phyloP scores from a whole-genome alignment of 2,329 filamentous ascomycete genomes.

The Nemania sp. region DNA sequence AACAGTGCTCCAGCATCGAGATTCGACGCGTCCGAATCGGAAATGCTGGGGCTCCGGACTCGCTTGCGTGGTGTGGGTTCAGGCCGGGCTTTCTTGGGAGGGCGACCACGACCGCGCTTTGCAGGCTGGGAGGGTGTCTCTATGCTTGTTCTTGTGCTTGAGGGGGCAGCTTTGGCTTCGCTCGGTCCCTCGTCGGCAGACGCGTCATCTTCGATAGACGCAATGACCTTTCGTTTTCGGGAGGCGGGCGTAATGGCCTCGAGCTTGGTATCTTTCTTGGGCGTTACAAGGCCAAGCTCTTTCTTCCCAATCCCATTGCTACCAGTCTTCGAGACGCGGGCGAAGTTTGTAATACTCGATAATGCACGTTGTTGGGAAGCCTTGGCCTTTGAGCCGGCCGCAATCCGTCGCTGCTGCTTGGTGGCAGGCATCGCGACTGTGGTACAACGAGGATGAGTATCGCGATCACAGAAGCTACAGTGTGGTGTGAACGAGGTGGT shows the following conservation, averaged over 20 bases:
- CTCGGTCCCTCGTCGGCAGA: constrained; percentile 36
- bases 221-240: constrained; percentile 42
- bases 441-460: not conserved
- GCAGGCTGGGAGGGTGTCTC: constrained; percentile 20
- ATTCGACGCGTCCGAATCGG: constrained; percentile 39
- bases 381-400: constrained; percentile 30
- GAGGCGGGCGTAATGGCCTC: constrained; percentile 42
- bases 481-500: too few relatives aligned
- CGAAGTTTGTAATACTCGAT: constrained; percentile 48
- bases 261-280: constrained; percentile 50
- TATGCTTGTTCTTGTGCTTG: constrained; percentile 6
- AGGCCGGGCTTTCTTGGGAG: constrained; percentile 34
- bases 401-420: constrained; percentile 36
- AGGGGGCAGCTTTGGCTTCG: constrained; percentile 22
- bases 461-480: too few relatives aligned
- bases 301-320: constrained; percentile 43
- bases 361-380: constrained; percentile 36
- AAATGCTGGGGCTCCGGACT: constrained; percentile 37
- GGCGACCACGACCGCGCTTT: constrained; percentile 37
- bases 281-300: constrained; percentile 30
- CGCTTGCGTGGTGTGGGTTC: constrained; percentile 36
- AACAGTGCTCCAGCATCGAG: constrained; percentile 43
- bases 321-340: constrained; percentile 51
- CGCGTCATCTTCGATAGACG: constrained; percentile 37
- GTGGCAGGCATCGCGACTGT: constrained; percentile 35